Evolutionary conservation across 495 filamentous ascomycete species (phyloP).

Genomic region (Aspergillus kassunensis): DNA sequence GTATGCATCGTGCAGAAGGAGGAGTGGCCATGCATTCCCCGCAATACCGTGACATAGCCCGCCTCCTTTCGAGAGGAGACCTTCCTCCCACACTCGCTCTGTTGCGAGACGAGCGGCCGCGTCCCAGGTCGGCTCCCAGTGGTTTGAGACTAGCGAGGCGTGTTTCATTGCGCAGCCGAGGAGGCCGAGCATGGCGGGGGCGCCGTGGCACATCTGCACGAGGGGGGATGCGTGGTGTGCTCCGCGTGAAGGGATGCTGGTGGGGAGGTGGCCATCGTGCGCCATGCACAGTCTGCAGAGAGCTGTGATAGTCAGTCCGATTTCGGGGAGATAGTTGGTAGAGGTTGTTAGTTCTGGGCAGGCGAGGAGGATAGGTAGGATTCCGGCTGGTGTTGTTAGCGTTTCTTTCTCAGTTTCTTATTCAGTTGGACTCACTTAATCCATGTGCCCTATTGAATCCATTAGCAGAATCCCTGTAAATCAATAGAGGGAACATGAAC

Average conservation of each 20-base stretch:
- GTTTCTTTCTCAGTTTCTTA: too few relatives aligned
- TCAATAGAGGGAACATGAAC: conserved; percentile 6
- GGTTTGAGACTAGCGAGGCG: conserved; percentile 17
- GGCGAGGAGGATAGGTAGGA: conserved; percentile 41
- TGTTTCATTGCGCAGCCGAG: conserved; percentile 32
- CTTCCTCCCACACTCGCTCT: conserved; percentile 46
- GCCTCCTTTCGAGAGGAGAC: conserved; percentile 45
- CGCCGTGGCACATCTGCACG: conserved; percentile 47
- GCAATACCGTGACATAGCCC: conserved; percentile 46
- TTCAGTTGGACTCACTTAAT: conserved; percentile 27
- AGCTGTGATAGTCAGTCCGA: conserved; percentile 38
- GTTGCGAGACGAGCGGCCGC: conserved; percentile 30
- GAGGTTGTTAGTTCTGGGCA: conserved; percentile 25
- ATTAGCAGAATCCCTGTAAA: too few relatives aligned
- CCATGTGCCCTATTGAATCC: conserved; percentile 25
- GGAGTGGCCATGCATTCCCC: conserved; percentile 42
- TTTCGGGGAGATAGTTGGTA: conserved; percentile 27
- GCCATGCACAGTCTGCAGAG: conserved; percentile 34
- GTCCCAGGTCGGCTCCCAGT: conserved; percentile 43
- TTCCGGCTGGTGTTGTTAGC: conserved; percentile 28
- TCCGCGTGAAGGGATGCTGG: conserved; percentile 14
- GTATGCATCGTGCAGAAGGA: conserved; percentile 34
- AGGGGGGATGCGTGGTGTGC: conserved; percentile 25
- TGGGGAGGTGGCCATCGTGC: conserved; percentile 41
- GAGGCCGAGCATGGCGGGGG: conserved; percentile 38